phyloP scores from a whole-genome alignment of 768 basidiomycete genomes.

The Daedalea quercina region DNA sequence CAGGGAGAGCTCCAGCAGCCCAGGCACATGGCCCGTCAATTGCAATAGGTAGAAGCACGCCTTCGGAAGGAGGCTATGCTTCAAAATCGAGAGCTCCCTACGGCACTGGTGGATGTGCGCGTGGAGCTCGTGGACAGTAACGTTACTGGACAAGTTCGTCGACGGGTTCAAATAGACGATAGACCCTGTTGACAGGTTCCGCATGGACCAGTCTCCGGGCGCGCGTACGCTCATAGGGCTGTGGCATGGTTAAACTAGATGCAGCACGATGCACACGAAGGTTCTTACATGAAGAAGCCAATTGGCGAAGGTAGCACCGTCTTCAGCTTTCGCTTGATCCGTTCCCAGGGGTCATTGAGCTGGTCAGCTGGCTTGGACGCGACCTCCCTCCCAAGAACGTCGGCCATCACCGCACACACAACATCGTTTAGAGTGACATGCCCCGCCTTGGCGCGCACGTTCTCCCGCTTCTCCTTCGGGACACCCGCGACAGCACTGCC shows the following conservation, averaged over 20 bases:
- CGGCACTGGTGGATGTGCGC: conserved; percentile 18
- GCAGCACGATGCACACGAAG: background rate
- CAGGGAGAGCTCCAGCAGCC: conserved; percentile 12
- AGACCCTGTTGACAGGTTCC: conserved; percentile 17
- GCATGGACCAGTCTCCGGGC: conserved; percentile 21
- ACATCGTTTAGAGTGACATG: conserved; percentile 21
- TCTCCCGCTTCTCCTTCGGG: conserved; percentile 10
- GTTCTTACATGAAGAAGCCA: conserved; percentile 16
- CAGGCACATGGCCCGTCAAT: conserved; percentile 15
- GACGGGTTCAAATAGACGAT: conserved; percentile 17
- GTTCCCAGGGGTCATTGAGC: conserved; percentile 2
- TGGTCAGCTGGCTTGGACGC: conserved; percentile 4
- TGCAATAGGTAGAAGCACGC: conserved; percentile 14
- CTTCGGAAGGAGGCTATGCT: conserved; percentile 14
- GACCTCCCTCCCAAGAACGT: conserved; percentile 13
- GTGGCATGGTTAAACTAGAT: background rate
- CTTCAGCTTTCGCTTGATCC: conserved; percentile 5
- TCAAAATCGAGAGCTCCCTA: conserved; percentile 14
- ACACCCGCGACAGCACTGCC: conserved; percentile 13
- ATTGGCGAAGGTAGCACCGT: conserved; percentile 13
- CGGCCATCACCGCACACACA: conserved; percentile 19
- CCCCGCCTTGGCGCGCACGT: conserved; percentile 5
- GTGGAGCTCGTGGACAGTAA: conserved; percentile 12
- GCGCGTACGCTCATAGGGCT: conserved; percentile 19
- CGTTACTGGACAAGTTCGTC: background rate